Evolutionary conservation across 192 early-diverging fungal species (phyloP).

Genomic region (Chytriomyces hyalinus): DNA sequence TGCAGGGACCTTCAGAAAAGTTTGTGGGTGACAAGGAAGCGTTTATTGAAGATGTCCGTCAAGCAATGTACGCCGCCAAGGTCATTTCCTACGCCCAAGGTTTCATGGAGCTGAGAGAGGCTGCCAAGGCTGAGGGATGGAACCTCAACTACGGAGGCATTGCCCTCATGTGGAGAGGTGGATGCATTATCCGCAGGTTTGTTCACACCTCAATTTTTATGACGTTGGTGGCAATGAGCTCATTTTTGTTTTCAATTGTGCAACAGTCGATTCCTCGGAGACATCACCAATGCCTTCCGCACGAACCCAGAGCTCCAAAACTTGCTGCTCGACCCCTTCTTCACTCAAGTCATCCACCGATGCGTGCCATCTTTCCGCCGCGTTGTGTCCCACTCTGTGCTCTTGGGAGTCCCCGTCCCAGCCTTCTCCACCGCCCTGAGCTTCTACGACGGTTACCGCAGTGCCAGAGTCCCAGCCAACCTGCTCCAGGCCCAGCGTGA

Average conservation of each 20-base stretch:
- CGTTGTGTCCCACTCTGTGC: slow-evolving; percentile 79
- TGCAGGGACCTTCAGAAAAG: slow-evolving; percentile 71
- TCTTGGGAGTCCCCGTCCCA: slow-evolving; percentile 89
- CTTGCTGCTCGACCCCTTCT: slow-evolving; percentile 96
- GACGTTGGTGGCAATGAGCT: not conserved
- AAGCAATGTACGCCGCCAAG: slow-evolving; percentile 97
- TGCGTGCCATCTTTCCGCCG: slow-evolving; percentile 87
- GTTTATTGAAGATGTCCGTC: slow-evolving; percentile 87
- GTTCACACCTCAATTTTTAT: not conserved
- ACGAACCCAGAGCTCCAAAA: slow-evolving; percentile 85
- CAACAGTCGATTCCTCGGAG: slow-evolving; percentile 84
- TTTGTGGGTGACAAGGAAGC: slow-evolving; percentile 87
- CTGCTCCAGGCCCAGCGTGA: slow-evolving; percentile 94
- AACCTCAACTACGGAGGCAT: slow-evolving; percentile 97
- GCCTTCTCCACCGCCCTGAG: slow-evolving; percentile 87
- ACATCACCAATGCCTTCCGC: slow-evolving; percentile 95
- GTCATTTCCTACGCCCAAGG: slow-evolving; percentile 99
- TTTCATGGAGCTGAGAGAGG: slow-evolving; percentile 98
- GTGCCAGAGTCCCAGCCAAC: slow-evolving; percentile 89
- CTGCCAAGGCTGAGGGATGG: slow-evolving; percentile 89
- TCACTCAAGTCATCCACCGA: slow-evolving; percentile 85
- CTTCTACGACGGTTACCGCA: slow-evolving; percentile 98
- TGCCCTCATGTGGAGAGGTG: slow-evolving; percentile 99
- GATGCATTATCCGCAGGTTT: slow-evolving; percentile 94
- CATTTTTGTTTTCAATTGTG: not conserved